A percentile compares a stretch with the other conserved stretches of the same genome.
phyloP scores from a whole-genome alignment of 106 monocot genomes.

The Allium sativum region DNA sequence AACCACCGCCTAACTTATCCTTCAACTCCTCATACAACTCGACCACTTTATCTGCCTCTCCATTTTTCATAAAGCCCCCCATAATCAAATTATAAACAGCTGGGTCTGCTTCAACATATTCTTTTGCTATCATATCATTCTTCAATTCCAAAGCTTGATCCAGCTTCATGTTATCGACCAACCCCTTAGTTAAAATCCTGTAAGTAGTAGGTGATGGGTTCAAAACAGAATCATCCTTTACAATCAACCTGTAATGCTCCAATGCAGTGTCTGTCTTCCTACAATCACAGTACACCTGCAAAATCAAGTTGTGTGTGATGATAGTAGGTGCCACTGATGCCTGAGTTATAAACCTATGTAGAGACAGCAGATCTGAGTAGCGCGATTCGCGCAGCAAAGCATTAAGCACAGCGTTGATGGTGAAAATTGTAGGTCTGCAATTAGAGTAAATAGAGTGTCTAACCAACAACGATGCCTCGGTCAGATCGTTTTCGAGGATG shows the following conservation, averaged over 20 bases:
- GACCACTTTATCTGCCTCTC: conserved; percentile 38
- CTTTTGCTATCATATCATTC: conserved; percentile 61
- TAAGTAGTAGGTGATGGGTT: conserved; percentile 69
- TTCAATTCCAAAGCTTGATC: conserved; percentile 61
- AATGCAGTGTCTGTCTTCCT: conserved; percentile 70
- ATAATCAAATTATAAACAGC: conserved; percentile 65
- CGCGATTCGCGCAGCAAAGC: conserved; percentile 75
- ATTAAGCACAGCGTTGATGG: conserved; percentile 70
- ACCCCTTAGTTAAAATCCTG: conserved; percentile 60
- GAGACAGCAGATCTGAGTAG: conserved; percentile 65
- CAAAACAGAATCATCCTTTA: conserved; percentile 45
- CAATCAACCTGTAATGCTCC: conserved; percentile 64
- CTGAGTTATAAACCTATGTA: conserved; percentile 85
- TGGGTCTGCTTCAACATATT: conserved; percentile 40
- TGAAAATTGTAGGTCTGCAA: conserved; percentile 88
- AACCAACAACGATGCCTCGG: conserved; percentile 79
- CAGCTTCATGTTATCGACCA: conserved; percentile 50
- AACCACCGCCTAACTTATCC: conserved; percentile 53
- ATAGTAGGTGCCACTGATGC: conserved; percentile 67
- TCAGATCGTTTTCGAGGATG: conserved; percentile 64
- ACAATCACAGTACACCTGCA: conserved; percentile 77
- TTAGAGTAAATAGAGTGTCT: conserved; percentile 97
- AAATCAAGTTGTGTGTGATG: conserved; percentile 73
- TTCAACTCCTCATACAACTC: conserved; percentile 51
- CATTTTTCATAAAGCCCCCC: conserved; percentile 51